Conservation (phyloP, 2,329 filamentous ascomycete genomes). For the Cladosporium sp. region DNA sequence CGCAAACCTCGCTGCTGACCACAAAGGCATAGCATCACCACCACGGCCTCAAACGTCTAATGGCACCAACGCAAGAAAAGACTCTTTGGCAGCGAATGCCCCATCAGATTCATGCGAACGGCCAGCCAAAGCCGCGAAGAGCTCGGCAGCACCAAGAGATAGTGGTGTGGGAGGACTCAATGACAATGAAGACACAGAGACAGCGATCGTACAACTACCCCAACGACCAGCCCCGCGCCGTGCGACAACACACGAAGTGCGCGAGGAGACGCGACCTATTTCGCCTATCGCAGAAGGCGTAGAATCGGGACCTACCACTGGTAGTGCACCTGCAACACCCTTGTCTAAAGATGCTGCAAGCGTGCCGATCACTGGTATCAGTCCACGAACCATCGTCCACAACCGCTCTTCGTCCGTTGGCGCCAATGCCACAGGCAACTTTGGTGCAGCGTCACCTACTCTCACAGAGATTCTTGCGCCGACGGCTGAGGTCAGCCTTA, state of each 20-base stretch:
- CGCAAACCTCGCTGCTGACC: slow-evolving; percentile 10
- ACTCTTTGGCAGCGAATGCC: not conserved
- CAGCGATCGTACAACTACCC: not conserved
- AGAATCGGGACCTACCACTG: not conserved
- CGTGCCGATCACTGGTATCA: slow-evolving; percentile 13
- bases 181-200: not conserved
- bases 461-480: slow-evolving; percentile 27
- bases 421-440: not conserved
- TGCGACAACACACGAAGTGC: not conserved
- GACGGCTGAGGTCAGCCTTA: slow-evolving; percentile 11
- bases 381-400: not conserved
- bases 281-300: slow-evolving; percentile 6
- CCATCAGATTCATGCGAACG: not conserved
- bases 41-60: slow-evolving; percentile 6
- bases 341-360: slow-evolving; percentile 8
- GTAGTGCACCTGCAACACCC: slow-evolving; percentile 10
- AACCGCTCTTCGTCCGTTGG: slow-evolving; percentile 2
- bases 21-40: slow-evolving; percentile 15
- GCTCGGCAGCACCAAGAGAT: not conserved
- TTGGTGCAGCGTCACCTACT: slow-evolving; percentile 23
- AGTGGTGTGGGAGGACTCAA: not conserved
- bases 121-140: not conserved
- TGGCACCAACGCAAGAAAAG: slow-evolving; percentile 1
- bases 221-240: slow-evolving; percentile 7
- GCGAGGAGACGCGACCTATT: not conserved